A percentile compares a stretch with the other conserved stretches of the same genome.
phyloP scores from a whole-genome alignment of 2,329 filamentous ascomycete genomes.

The Fusarium heterosporum region DNA sequence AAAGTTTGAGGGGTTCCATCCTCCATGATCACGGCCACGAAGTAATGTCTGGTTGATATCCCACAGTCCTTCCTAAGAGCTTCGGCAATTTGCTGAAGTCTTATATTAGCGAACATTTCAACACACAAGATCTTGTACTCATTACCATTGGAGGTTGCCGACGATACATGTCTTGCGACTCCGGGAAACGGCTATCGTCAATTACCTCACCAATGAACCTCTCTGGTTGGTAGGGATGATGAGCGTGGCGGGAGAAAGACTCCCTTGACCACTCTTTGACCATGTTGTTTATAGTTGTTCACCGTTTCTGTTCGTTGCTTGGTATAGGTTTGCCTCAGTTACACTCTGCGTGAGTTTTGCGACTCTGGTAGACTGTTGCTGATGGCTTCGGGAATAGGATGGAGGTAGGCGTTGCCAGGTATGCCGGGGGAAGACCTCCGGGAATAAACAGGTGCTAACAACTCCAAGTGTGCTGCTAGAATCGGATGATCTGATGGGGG shows the following conservation, averaged over 20 bases:
- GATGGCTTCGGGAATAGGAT: conserved; percentile 23
- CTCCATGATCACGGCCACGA: conserved; percentile 63
- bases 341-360: conserved; percentile 17
- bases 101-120: conserved; percentile 24
- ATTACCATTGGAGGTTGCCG: conserved; percentile 56
- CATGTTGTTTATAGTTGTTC: conserved; percentile 48
- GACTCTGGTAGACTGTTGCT: conserved; percentile 11
- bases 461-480: conserved; percentile 10
- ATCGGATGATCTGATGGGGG: conserved; percentile 7
- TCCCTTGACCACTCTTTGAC: conserved; percentile 57
- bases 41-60: conserved; percentile 64
- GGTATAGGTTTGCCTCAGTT: conserved; percentile 6
- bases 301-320: background rate
- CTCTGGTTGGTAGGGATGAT: conserved; percentile 48
- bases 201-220: conserved; percentile 47
- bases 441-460: conserved; percentile 10
- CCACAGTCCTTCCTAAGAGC: conserved; percentile 64
- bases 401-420: conserved; percentile 8
- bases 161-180: conserved; percentile 51
- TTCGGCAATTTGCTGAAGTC: conserved; percentile 61
- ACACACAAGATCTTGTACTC: conserved; percentile 2
- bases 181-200: conserved; percentile 53
- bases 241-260: conserved; percentile 54
- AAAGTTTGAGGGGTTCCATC: conserved; percentile 61
- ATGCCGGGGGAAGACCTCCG: conserved; percentile 6